Evolutionary conservation across 2,329 filamentous ascomycete species (phyloP).

Genomic region (Cladosporium sp.): DNA sequence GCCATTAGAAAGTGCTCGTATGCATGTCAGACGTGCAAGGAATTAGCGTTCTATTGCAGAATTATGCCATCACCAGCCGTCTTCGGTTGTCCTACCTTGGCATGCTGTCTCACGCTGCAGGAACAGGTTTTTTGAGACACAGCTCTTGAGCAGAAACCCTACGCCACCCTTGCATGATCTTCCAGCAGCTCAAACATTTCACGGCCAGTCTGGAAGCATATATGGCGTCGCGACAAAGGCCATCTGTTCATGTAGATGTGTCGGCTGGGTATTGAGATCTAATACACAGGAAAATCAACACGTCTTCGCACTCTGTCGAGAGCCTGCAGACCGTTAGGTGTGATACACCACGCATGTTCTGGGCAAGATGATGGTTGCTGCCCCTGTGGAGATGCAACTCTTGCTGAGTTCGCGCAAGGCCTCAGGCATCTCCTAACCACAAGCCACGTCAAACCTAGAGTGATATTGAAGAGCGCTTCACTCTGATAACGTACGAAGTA

Average conservation of each 20-base stretch:
- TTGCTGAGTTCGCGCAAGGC: background rate
- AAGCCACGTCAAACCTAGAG: background rate
- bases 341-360: background rate
- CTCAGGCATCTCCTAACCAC: background rate
- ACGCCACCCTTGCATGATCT: background rate
- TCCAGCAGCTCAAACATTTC: background rate
- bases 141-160: background rate
- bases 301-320: background rate
- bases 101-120: background rate
- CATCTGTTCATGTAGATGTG: background rate
- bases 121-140: background rate
- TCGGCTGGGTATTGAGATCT: background rate
- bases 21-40: conserved; percentile 7
- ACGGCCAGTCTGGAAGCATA: background rate
- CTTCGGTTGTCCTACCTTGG: background rate
- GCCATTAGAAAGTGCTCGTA: background rate
- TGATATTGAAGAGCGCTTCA: background rate
- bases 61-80: background rate
- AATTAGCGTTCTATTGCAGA: background rate
- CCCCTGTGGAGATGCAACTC: background rate
- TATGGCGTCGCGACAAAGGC: background rate
- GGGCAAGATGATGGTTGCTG: background rate
- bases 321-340: background rate
- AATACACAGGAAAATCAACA: no score
- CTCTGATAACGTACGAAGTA: background rate